phyloP scores from a whole-genome alignment of 1,284 basidiomycete genomes.

The Cutaneotrichosporon cutaneum region DNA sequence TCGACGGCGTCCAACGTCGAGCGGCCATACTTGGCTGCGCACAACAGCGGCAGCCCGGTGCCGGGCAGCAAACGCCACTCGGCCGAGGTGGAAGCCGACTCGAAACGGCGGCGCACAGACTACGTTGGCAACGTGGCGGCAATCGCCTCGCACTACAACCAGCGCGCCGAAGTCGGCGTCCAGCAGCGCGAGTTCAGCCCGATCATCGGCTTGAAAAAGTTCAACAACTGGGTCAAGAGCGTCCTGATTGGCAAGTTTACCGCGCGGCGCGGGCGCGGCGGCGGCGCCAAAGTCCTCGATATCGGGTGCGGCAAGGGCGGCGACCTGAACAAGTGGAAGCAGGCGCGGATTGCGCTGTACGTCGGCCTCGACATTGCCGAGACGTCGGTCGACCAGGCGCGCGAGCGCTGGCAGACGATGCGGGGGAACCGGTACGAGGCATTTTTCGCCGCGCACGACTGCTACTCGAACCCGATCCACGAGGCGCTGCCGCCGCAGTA shows the following conservation, averaged over 20 bases:
- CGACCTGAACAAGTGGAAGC: conserved; percentile 92
- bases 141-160: conserved; percentile 65
- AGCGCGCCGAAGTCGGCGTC: conserved; percentile 84
- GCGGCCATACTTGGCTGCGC: conserved; percentile 14
- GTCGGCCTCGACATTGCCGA: conserved; percentile 87
- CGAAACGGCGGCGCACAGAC: conserved; percentile 5
- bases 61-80: background rate
- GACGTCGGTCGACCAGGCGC: conserved; percentile 87
- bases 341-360: conserved; percentile 76
- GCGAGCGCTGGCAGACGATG: conserved; percentile 62
- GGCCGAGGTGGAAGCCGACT: background rate
- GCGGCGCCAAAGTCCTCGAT: conserved; percentile 74
- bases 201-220: conserved; percentile 93
- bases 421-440: conserved; percentile 66
- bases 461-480: conserved; percentile 72
- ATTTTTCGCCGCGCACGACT: conserved; percentile 82
- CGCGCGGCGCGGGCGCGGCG: conserved; percentile 22
- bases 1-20: conserved; percentile 12
- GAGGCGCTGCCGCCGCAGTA: conserved; percentile 66
- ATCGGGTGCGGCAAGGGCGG: conserved; percentile 98
- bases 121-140: conserved; percentile 38
- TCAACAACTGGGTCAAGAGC: conserved; percentile 99
- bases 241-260: conserved; percentile 82
- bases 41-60: background rate
- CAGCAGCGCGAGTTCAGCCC: conserved; percentile 82